Conservation (phyloP, 495 filamentous ascomycete genomes). For the Geoglossum glabrum region DNA sequence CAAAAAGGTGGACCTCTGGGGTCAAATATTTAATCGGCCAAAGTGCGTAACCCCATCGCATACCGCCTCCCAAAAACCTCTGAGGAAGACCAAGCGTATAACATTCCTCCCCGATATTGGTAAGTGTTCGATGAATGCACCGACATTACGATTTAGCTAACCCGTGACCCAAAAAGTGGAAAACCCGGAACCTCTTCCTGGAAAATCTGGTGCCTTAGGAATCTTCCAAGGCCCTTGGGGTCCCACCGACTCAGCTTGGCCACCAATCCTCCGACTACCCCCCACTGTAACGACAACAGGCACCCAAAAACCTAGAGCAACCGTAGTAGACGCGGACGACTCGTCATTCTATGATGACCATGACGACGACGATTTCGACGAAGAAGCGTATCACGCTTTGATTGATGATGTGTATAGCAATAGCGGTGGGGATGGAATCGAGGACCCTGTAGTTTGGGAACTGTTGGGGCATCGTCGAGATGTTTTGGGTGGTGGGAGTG, state of each 20-base stretch:
- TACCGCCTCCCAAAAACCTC: constrained; percentile 23
- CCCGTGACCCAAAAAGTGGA: constrained; percentile 16
- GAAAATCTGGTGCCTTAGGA: constrained; percentile 29
- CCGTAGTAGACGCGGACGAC: no score
- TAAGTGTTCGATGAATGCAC: not conserved
- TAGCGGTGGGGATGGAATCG: constrained; percentile 23
- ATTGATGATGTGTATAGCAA: no score
- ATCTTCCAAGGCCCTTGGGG: constrained; percentile 40
- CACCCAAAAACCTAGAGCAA: no score
- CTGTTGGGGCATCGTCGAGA: no score
- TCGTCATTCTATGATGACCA: not conserved
- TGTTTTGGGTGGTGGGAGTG: no score
- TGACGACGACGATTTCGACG: constrained; percentile 16
- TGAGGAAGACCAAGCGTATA: constrained; percentile 28
- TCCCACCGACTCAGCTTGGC: constrained; percentile 27
- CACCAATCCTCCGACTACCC: constrained; percentile 15
- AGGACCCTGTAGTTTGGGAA: not conserved
- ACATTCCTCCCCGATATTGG: constrained; percentile 32
- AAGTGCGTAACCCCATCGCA: constrained; percentile 12
- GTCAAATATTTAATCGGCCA: constrained; percentile 12
- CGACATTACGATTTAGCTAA: not conserved
- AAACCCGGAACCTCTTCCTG: constrained; percentile 29
- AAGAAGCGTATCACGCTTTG: no score
- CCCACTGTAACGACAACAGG: constrained; percentile 17
- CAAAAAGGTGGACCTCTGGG: constrained; percentile 11